phyloP scores from a whole-genome alignment of 805 yeast genomes.

The Suhomyces tanzawaensis region DNA sequence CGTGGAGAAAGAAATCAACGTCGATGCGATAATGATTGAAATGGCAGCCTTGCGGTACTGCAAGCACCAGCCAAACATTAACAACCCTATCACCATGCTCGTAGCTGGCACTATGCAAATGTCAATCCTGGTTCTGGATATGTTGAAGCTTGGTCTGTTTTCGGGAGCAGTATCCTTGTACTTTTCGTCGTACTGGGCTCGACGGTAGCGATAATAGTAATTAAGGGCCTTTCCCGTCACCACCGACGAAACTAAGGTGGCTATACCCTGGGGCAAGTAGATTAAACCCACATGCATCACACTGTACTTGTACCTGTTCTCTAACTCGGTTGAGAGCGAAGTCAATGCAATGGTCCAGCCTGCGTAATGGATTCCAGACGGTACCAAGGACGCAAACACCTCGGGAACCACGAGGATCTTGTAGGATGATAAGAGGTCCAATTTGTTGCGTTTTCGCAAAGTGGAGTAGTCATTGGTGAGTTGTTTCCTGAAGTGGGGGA shows the following conservation, averaged over 20 bases:
- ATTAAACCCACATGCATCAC: conserved; percentile 66
- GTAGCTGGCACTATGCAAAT: conserved; percentile 41
- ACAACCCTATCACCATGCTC: conserved; percentile 38
- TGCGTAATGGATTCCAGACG: conserved; percentile 62
- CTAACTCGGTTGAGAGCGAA: conserved; percentile 56
- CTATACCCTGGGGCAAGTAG: conserved; percentile 72
- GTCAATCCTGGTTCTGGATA: conserved; percentile 52
- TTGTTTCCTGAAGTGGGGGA: conserved; percentile 9
- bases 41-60: conserved; percentile 46
- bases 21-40: conserved; percentile 56
- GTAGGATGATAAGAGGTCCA: conserved; percentile 28
- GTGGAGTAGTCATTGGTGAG: conserved; percentile 12
- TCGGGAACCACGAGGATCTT: conserved; percentile 43
- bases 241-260: conserved; percentile 60
- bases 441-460: conserved; percentile 4
- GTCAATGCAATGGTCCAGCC: conserved; percentile 71
- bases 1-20: conserved; percentile 53
- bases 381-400: conserved; percentile 48
- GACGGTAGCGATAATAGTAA: conserved; percentile 39
- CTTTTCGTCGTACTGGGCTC: conserved; percentile 19
- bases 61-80: conserved; percentile 75
- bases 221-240: conserved; percentile 58
- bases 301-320: conserved; percentile 48
- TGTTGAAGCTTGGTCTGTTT: conserved; percentile 41
- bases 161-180: conserved; percentile 14